phyloP scores from a whole-genome alignment of 192 early-diverging fungal genomes.

The Lobosporangium transversale region DNA sequence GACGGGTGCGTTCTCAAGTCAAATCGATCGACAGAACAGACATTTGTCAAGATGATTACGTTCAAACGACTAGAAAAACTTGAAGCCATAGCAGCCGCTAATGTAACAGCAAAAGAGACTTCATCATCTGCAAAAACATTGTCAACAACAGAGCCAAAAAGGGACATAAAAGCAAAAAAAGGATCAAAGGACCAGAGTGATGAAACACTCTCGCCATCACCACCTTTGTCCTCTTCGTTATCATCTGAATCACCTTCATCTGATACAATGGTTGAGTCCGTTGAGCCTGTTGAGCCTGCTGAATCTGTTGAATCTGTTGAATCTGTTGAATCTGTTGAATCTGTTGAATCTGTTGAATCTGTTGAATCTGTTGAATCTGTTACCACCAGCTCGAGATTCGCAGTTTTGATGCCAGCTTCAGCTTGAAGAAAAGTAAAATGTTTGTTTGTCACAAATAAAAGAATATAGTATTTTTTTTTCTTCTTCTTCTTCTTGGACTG shows the following conservation, averaged over 20 bases:
- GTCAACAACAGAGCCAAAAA: not conserved
- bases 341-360: too few species aligned
- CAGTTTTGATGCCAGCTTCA: slow-evolving; percentile 4
- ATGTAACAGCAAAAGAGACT: not conserved
- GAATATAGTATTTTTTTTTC: too few species aligned
- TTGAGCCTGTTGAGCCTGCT: too few species aligned
- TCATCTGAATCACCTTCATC: too few species aligned
- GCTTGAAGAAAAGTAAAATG: slow-evolving; percentile 2
- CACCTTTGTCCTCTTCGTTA: too few species aligned
- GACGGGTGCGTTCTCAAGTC: slow-evolving; percentile 40
- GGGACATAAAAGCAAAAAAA: not conserved
- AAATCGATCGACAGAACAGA: slow-evolving; percentile 21
- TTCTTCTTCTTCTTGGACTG: too few species aligned
- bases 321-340: too few species aligned
- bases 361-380: slow-evolving; percentile 9
- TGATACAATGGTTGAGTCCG: too few species aligned
- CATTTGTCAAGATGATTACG: slow-evolving; percentile 21
- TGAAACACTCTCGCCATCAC: slow-evolving; percentile 1
- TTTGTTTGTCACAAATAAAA: not conserved
- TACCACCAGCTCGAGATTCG: slow-evolving; percentile 8
- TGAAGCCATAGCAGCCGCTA: slow-evolving; percentile 1
- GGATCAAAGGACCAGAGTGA: not conserved
- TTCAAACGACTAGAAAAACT: slow-evolving; percentile 23
- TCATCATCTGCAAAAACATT: not conserved
- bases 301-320: too few species aligned